phyloP scores from a whole-genome alignment of 2,329 filamentous ascomycete species.

The Phaeomoniella chlamydospora region DNA sequence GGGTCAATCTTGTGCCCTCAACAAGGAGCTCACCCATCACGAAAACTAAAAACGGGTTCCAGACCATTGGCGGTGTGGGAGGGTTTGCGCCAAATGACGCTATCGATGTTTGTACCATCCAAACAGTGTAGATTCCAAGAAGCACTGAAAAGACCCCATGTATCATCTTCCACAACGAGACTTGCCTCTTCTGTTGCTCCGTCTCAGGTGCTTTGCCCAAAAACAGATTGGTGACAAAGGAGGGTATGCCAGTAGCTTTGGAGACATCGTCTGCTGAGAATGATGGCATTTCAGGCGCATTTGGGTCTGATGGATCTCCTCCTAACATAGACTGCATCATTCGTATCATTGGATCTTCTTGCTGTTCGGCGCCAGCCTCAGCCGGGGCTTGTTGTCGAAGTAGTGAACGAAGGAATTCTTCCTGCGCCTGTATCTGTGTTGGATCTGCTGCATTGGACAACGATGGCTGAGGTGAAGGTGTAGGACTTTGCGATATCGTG shows the following conservation, averaged over 20 bases:
- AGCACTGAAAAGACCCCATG: slow-evolving; percentile 44
- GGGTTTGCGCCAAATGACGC: slow-evolving; percentile 22
- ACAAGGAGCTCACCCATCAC: slow-evolving; percentile 30
- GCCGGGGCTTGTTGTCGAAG: slow-evolving; percentile 9
- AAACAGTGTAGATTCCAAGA: slow-evolving; percentile 37
- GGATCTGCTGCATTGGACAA: slow-evolving; percentile 11
- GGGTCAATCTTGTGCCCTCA: slow-evolving; percentile 12
- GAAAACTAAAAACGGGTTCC: slow-evolving; percentile 30
- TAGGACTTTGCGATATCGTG: slow-evolving; percentile 6
- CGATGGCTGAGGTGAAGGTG: slow-evolving; percentile 1
- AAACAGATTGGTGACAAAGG: slow-evolving; percentile 16
- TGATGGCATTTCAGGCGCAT: slow-evolving; percentile 5
- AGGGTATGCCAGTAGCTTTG: slow-evolving; percentile 12
- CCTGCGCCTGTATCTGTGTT: slow-evolving; percentile 20
- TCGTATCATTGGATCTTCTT: slow-evolving; percentile 37
- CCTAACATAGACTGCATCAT: slow-evolving; percentile 39
- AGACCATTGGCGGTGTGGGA: slow-evolving; percentile 27
- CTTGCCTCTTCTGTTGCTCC: slow-evolving; percentile 18
- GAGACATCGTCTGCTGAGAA: slow-evolving; percentile 11
- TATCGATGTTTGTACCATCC: slow-evolving; percentile 20
- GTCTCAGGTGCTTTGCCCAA: slow-evolving; percentile 22
- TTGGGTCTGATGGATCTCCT: slow-evolving; percentile 9
- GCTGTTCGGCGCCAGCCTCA: slow-evolving; percentile 15
- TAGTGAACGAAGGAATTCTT: slow-evolving; percentile 19
- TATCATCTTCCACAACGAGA: slow-evolving; percentile 38